These are phyloP conservation scores for Naganishia sp. DNA, from an alignment of 1,284 basidiomycete genomes.

Conservation along the genomic window DNA sequence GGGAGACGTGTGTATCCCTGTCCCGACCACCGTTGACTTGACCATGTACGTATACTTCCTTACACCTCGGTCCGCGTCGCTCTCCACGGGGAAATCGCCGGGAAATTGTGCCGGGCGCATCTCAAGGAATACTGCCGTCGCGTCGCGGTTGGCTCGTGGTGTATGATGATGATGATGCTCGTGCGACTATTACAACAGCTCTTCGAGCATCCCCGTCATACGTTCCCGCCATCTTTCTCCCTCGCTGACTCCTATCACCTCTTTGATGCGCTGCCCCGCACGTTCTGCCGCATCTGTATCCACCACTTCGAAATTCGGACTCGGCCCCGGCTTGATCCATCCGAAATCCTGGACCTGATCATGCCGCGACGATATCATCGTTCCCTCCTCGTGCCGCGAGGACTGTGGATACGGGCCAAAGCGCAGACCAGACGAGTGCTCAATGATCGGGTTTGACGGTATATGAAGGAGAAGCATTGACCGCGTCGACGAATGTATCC, in stretches of 20 bases:
- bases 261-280: background rate
- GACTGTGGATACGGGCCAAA: conserved; percentile 25
- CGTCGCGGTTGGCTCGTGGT: background rate
- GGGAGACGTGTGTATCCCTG: too few relatives aligned
- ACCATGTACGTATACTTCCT: background rate
- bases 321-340: conserved; percentile 31
- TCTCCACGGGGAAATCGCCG: conserved; percentile 16
- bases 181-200: background rate
- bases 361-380: background rate
- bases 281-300: background rate
- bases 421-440: conserved; percentile 18
- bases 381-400: too few relatives aligned
- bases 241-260: background rate
- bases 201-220: background rate
- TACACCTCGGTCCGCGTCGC: background rate
- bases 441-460: conserved; percentile 32
- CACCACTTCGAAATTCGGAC: conserved; percentile 23
- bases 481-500: conserved; percentile 23
- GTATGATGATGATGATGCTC: background rate
- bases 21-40: background rate
- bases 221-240: background rate
- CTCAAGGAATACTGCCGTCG: background rate
- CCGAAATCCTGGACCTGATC: conserved; percentile 31
- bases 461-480: conserved; percentile 17
- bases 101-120: conserved; percentile 10